These are phyloP conservation scores for Pythium phragmiticola DNA, from an alignment of 352 stramenopile genomes.

Conservation along the genomic window DNA sequence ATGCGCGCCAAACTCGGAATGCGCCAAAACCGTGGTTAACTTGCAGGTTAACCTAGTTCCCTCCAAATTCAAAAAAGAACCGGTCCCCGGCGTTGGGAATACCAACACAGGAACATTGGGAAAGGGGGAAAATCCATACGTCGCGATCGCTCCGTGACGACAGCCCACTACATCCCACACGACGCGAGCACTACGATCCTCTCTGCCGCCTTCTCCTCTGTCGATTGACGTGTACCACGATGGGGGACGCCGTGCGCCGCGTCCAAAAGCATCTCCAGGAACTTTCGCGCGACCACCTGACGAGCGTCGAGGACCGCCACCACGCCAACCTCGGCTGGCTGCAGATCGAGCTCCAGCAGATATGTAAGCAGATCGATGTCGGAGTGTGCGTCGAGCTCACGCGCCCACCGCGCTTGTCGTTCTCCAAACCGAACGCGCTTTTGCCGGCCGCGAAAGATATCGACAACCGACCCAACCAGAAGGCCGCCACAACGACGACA, in stretches of 20 bases:
- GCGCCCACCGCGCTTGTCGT: conserved; percentile 23
- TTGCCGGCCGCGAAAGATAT: conserved; percentile 8
- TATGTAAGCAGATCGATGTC: conserved; percentile 52
- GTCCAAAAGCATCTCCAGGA: conserved; percentile 55
- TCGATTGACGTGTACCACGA: conserved; percentile 19
- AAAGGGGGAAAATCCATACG: conserved; percentile 7
- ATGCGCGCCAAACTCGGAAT: conserved; percentile 11
- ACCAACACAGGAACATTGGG: not conserved
- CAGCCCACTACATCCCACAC: not conserved
- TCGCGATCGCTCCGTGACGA: conserved; percentile 14
- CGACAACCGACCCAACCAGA: not conserved
- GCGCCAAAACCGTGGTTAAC: conserved; percentile 8
- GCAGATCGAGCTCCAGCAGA: conserved; percentile 44
- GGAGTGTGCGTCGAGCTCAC: conserved; percentile 43
- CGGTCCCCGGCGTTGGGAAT: not conserved
- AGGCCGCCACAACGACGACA: not conserved
- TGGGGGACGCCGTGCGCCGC: conserved; percentile 68
- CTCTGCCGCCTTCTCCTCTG: not conserved
- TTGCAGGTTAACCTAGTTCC: conserved; percentile 18
- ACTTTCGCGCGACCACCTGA: conserved; percentile 54
- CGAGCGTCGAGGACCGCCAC: conserved; percentile 44
- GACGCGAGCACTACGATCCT: not conserved
- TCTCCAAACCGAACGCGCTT: conserved; percentile 24
- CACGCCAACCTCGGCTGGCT: conserved; percentile 47
- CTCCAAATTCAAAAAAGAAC: conserved; percentile 15